These are phyloP conservation scores for Phytophthora nicotianae DNA, from an alignment of 352 stramenopile species.

Conservation along the genomic window DNA sequence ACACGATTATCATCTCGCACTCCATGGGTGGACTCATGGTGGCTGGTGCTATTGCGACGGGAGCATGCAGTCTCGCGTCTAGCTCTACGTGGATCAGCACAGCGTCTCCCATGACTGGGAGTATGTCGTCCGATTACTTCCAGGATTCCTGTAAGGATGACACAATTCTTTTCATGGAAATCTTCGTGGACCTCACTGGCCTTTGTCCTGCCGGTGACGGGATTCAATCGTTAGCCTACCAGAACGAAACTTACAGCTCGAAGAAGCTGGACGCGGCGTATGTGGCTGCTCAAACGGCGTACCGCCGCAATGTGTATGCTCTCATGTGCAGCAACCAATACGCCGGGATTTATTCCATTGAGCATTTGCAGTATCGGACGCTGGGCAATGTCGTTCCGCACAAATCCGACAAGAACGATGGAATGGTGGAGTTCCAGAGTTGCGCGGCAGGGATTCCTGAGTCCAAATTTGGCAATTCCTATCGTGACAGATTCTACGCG, in stretches of 20 bases:
- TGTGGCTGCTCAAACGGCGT: background rate
- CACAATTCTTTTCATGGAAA: conserved; percentile 17
- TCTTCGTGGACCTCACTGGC: conserved; percentile 21
- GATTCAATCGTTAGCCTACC: conserved; percentile 30
- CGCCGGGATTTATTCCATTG: conserved; percentile 26
- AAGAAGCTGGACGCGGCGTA: conserved; percentile 17
- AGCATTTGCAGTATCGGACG: conserved; percentile 13
- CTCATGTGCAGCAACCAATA: conserved; percentile 24
- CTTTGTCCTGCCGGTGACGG: conserved; percentile 27
- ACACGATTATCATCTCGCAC: conserved; percentile 34
- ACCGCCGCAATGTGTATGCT: background rate
- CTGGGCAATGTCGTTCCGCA: conserved; percentile 22
- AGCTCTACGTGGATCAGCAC: conserved; percentile 17
- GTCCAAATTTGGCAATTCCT: conserved; percentile 33
- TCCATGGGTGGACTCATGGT: conserved; percentile 35
- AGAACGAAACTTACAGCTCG: conserved; percentile 25
- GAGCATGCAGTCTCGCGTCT: conserved; percentile 33
- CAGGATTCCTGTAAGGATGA: conserved; percentile 24
- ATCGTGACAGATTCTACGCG: conserved; percentile 36
- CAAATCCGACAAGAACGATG: conserved; percentile 31
- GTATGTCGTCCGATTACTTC: conserved; percentile 29
- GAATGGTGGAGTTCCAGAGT: conserved; percentile 33
- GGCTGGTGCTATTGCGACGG: conserved; percentile 28
- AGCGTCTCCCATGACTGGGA: conserved; percentile 23
- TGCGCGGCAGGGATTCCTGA: conserved; percentile 24